Evolutionary conservation across 2,329 filamentous ascomycete genomes (phyloP), one percentile per base, ranked within the genome.

Genomic region (Colletotrichum magnum): DNA sequence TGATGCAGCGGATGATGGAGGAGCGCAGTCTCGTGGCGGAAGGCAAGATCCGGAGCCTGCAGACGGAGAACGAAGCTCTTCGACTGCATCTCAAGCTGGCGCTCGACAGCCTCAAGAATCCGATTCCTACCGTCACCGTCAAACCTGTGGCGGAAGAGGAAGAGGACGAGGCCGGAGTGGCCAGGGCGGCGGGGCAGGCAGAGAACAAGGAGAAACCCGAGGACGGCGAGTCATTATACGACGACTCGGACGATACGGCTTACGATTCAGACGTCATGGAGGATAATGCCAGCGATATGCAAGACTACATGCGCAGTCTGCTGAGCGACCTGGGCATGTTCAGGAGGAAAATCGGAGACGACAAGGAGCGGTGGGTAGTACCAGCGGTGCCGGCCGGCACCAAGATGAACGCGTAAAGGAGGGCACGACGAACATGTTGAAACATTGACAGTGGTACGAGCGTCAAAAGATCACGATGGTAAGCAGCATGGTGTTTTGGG

Each of bases 1-100:
- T 92, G 65, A 94, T 99, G 92, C 94, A 98, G 80, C 91, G 95
- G 69, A 89, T 97, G 80, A 98, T 98, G 95, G 95, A 98, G 79
- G 96, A 99, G 82, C 92, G 92, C 72, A 90, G 92, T 69, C 92
- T 97, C 79, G 93, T 98, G 15, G 92, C 93, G 36, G 95, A 98
- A 78, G 94, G 93, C 83, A 98, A 97, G 86, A 97, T 99, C 78
- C 91, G 94, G 73, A 94, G 92, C 72, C 83, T 99, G 62, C 92
- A 93, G 79, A 95, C 93, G 1, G 90, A 99, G 83, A 98, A 97
- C 72, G 95, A 98, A 77, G 93, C 95, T 0, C 82, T 98, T 75
- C 88, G 94, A 71, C 86, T 96, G 69, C 96, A 99, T 80, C 85
- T 99, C 58, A 94, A 93, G 75, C 88, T 99, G 59, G 95, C 94